Percentiles rank a stretch among this genome's conserved stretches.
Evolutionary conservation across 192 early-diverging fungal species (phyloP).

Genomic region (Coemansia sp.): DNA sequence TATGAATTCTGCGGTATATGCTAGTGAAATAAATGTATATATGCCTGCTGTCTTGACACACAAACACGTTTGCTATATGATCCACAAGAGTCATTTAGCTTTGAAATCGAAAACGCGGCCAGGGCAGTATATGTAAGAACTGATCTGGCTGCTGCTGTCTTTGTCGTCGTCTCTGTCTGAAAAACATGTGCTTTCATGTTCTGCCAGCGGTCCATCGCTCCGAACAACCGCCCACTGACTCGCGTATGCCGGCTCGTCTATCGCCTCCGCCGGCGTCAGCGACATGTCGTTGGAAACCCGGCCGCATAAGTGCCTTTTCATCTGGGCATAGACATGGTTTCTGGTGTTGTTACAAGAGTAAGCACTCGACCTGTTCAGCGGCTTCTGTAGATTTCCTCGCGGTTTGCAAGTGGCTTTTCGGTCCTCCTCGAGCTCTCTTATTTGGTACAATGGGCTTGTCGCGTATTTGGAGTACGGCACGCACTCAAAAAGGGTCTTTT

Average conservation of each 20-base stretch:
- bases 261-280: not conserved
- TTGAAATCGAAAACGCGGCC: not conserved
- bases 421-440: not conserved
- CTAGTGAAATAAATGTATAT: no score
- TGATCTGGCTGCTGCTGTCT: not conserved
- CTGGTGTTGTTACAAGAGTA: not conserved
- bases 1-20: no score
- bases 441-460: not conserved
- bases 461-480: not conserved
- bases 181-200: not conserved
- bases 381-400: not conserved
- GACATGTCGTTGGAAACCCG: not conserved
- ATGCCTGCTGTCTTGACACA: no score
- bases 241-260: not conserved
- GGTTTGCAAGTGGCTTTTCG: not conserved
- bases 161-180: not conserved
- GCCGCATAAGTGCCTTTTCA: not conserved
- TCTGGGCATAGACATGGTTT: not conserved
- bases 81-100: not conserved
- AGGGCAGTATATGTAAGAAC: not conserved
- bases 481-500: not conserved
- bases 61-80: no score
- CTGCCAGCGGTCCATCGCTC: not conserved
- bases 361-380: not conserved
- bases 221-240: not conserved